Evolutionary conservation across 2,329 filamentous ascomycete species (phyloP), one percentile per base, ranked within the genome.

Genomic region (Anthostomella pinea): DNA sequence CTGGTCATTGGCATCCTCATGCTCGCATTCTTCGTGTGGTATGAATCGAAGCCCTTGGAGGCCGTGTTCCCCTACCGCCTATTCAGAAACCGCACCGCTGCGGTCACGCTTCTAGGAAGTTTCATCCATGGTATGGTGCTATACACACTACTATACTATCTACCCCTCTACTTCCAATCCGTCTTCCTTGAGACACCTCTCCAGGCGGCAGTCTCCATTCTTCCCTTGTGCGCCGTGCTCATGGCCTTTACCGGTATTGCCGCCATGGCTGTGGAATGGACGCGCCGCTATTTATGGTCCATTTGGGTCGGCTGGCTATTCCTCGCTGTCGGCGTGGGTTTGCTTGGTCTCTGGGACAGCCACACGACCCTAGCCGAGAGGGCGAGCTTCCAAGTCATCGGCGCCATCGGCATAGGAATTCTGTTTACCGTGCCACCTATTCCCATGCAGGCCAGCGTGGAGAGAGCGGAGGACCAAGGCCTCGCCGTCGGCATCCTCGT

Each of bases 101-200:
- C 29, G 0, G 41, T 45, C 10, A 54, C 56, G 0, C 31, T 63
- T 0, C 30, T 49, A 3, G 50, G 49, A 2, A 55, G 44, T 7
- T 55, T 59, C 30, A 25, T 63, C 3, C 56, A 65, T 27, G 62
- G 63, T 3, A 39, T 56, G 34, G 25, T 58, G 5, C 33, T 64
- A 2, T 58, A 51, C 39, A 37, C 52, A 1, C 35, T 60, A 7
- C 27, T 61, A 7, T 47, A 46, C n/a, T 64, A 63, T 37, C 16
- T 64, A 2, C 63, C 62, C 0, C 32, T 63, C 0, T 57, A 58
- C 24, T 64, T 54, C 40, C 59, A 66, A 35, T 54, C 62, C 6
- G 54, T 65, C 2, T 33, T 45, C 15, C 46, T 57, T 14, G 35
- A 63, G 15, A 46, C 53, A 0, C 46, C 57, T 0, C 30, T 65